Evolutionary conservation across 768 basidiomycete species (phyloP).

Genomic region (Trametes meyenii): DNA sequence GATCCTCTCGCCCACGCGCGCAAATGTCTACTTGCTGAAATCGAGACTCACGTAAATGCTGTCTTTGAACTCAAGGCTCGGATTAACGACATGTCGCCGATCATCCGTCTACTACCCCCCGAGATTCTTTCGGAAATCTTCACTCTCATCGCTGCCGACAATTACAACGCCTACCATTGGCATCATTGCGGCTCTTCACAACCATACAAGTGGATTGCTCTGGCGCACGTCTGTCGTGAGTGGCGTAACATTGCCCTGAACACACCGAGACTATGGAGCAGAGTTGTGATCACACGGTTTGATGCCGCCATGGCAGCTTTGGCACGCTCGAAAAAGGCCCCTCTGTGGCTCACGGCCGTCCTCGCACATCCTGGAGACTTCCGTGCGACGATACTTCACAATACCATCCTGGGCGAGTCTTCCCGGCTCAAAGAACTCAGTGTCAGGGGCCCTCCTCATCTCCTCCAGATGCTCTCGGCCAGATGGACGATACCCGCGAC

Average conservation of each 20-base stretch:
- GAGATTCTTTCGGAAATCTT: constrained; percentile 15
- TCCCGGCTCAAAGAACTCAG: constrained; percentile 1
- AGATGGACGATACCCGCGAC: neutral
- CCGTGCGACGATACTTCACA: neutral
- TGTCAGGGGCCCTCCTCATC: neutral
- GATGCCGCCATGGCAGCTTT: neutral
- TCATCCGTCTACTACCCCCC: neutral
- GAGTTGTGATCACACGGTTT: neutral
- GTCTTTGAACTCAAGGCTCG: neutral
- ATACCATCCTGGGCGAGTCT: neutral
- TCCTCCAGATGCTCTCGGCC: neutral
- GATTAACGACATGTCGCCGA: neutral
- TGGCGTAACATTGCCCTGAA: constrained; percentile 16
- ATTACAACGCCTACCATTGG: neutral
- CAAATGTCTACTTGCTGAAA: neutral
- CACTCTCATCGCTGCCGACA: neutral
- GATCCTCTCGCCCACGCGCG: neutral
- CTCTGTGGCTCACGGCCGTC: constrained; percentile 2
- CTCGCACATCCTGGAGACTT: neutral
- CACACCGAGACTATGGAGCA: constrained; percentile 14
- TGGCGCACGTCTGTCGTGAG: constrained; percentile 11
- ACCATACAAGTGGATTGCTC: constrained; percentile 11
- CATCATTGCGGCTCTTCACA: neutral
- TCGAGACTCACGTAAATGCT: neutral
- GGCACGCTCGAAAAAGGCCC: constrained; percentile 6